Evolutionary conservation across 306 rosid species (phyloP).

Genomic region (Gastrolobium villosum): DNA sequence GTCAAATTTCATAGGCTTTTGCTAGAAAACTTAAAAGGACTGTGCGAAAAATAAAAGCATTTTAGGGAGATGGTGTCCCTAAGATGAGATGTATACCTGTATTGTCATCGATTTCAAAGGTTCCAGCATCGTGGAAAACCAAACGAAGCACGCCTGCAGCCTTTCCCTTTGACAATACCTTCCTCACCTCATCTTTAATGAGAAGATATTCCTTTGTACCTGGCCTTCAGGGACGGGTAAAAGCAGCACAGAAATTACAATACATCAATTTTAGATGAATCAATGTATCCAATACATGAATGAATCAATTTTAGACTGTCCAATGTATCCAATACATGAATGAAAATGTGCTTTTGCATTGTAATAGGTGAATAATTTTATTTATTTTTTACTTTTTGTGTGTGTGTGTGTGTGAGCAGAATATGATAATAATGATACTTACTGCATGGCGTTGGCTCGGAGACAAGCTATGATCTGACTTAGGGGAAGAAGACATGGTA

Average conservation of each 20-base stretch:
- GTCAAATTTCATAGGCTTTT: not conserved
- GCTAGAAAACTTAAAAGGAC: not conserved
- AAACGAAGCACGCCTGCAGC: conserved; percentile 92
- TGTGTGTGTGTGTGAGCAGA: not conserved
- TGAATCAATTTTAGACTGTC: not conserved
- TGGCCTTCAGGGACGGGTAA: conserved; percentile 53
- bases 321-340: not conserved
- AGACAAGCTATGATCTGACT: conserved; percentile 47
- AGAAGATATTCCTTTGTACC: conserved; percentile 57
- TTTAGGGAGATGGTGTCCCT: conserved; percentile 24
- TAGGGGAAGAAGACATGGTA: conserved; percentile 70
- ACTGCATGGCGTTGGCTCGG: conserved; percentile 66
- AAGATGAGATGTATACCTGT: conserved; percentile 58
- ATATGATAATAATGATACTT: conserved; percentile 44
- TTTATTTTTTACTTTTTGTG: not conserved
- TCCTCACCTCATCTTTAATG: conserved; percentile 76
- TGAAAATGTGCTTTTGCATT: not conserved
- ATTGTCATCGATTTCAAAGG: conserved; percentile 72
- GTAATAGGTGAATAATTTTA: not conserved
- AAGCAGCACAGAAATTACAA: conserved; percentile 22
- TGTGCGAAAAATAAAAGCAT: not conserved
- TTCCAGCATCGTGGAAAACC: conserved; percentile 96
- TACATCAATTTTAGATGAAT: not conserved
- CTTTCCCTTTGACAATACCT: conserved; percentile 74
- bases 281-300: not conserved